phyloP scores from a whole-genome alignment of 306 rosid genomes.

The Echinosophora koreensis region DNA sequence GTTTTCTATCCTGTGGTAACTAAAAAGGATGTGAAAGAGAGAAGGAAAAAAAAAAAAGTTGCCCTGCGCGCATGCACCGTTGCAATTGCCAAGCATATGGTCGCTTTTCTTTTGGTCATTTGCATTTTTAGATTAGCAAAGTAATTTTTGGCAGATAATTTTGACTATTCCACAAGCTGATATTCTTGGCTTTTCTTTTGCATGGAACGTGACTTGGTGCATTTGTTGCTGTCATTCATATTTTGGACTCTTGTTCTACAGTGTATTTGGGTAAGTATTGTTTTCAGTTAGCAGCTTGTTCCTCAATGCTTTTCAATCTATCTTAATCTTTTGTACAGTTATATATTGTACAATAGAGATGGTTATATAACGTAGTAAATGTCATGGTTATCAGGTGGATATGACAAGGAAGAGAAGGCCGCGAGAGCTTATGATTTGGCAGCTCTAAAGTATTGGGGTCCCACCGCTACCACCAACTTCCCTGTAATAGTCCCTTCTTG shows the following conservation, averaged over 20 bases:
- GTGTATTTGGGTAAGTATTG: slow-evolving; percentile 87
- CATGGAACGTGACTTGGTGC: slow-evolving; percentile 68
- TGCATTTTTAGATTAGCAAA: slow-evolving; percentile 37
- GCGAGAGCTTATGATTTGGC: slow-evolving; percentile 99
- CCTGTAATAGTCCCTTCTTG: slow-evolving; percentile 63
- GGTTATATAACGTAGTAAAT: slow-evolving; percentile 15
- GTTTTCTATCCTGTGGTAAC: slow-evolving; percentile 42
- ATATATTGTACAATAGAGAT: neutral
- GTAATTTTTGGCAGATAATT: slow-evolving; percentile 46
- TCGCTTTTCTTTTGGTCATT: slow-evolving; percentile 44
- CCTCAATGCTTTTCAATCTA: slow-evolving; percentile 3
- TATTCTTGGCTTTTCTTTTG: slow-evolving; percentile 58
- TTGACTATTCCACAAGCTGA: slow-evolving; percentile 58
- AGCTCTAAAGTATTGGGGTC: slow-evolving; percentile 97
- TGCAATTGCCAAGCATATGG: slow-evolving; percentile 45
- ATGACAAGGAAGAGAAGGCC: slow-evolving; percentile 98
- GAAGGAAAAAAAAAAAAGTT: slow-evolving; percentile 38
- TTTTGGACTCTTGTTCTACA: slow-evolving; percentile 53
- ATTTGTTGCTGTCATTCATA: slow-evolving; percentile 51
- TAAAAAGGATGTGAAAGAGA: slow-evolving; percentile 35
- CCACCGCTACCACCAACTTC: slow-evolving; percentile 92
- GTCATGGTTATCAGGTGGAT: slow-evolving; percentile 77
- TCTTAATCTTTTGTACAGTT: slow-evolving; percentile 1
- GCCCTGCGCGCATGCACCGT: slow-evolving; percentile 47
- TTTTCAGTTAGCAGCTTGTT: neutral